phyloP scores from a whole-genome alignment of 768 basidiomycete genomes.

The Mycena kentingensis region DNA sequence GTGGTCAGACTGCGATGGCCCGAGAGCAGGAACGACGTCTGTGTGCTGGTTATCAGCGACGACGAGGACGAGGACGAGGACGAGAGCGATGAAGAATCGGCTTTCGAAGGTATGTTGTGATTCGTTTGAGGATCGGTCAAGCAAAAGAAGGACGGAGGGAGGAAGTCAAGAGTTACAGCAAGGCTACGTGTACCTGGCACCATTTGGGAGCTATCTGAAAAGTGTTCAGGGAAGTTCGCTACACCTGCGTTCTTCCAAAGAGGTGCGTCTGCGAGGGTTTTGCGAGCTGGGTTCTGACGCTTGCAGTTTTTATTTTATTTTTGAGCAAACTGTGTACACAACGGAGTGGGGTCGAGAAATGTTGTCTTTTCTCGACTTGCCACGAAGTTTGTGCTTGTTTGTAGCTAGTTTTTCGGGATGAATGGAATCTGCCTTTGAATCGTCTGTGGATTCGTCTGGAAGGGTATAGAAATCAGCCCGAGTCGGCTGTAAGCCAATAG shows the following conservation, averaged over 20 bases:
- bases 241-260: slow-evolving; percentile 12
- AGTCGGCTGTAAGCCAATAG: too few species aligned
- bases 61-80: slow-evolving; percentile 43
- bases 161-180: slow-evolving; percentile 14
- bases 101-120: slow-evolving; percentile 11
- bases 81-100: slow-evolving; percentile 4
- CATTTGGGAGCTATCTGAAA: slow-evolving; percentile 19
- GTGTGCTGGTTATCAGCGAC: slow-evolving; percentile 53
- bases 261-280: slow-evolving; percentile 19
- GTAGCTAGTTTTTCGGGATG: too few species aligned
- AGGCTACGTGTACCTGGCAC: slow-evolving; percentile 25
- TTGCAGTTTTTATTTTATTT: slow-evolving; percentile 16
- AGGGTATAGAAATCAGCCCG: too few species aligned
- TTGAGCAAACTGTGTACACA: too few species aligned
- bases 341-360: slow-evolving; percentile 16
- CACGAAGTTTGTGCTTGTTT: slow-evolving; percentile 15
- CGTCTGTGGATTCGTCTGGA: too few species aligned
- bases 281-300: neutral
- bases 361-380: slow-evolving; percentile 19
- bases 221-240: slow-evolving; percentile 19
- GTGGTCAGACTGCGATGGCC: slow-evolving; percentile 45
- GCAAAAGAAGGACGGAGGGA: slow-evolving; percentile 26
- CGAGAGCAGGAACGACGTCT: slow-evolving; percentile 40
- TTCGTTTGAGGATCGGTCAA: slow-evolving; percentile 12
- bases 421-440: too few species aligned